Conservation (phyloP, 2,329 filamentous ascomycete species). For the Fusarium sp. region DNA sequence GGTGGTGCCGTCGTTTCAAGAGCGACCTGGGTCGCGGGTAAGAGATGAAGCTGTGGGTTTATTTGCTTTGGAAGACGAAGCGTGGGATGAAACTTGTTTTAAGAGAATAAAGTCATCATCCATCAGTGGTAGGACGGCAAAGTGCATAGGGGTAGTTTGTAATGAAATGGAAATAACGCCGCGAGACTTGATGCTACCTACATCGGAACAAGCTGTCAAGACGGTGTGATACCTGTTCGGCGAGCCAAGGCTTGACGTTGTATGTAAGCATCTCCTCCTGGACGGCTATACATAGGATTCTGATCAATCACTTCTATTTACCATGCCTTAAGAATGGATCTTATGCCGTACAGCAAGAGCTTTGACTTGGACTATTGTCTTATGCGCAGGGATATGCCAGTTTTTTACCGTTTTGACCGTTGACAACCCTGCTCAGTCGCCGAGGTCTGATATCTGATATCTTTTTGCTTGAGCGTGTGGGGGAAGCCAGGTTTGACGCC, state of each 20-base stretch:
- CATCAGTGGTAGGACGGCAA: neutral
- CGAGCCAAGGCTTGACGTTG: neutral
- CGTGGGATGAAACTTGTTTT: neutral
- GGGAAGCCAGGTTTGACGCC: neutral
- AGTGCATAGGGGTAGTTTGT: neutral
- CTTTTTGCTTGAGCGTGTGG: neutral
- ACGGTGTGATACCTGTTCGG: neutral
- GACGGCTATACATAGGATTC: neutral
- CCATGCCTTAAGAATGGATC: neutral
- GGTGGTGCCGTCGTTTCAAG: slow-evolving; percentile 20
- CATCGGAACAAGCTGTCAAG: neutral
- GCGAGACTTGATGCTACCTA: neutral
- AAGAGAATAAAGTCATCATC: slow-evolving; percentile 23
- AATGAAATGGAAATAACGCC: neutral
- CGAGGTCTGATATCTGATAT: neutral
- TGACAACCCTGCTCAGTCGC: neutral
- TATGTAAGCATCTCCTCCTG: neutral
- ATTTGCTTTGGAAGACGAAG: neutral
- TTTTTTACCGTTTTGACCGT: slow-evolving; percentile 9
- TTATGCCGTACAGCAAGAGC: neutral
- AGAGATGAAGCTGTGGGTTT: slow-evolving; percentile 1
- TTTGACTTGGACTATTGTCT: neutral
- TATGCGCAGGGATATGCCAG: neutral
- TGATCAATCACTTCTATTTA: neutral
- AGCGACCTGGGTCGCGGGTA: neutral